phyloP scores from a whole-genome alignment of 2,329 filamentous ascomycete genomes.

The Ceratocystis diversiconidia region DNA sequence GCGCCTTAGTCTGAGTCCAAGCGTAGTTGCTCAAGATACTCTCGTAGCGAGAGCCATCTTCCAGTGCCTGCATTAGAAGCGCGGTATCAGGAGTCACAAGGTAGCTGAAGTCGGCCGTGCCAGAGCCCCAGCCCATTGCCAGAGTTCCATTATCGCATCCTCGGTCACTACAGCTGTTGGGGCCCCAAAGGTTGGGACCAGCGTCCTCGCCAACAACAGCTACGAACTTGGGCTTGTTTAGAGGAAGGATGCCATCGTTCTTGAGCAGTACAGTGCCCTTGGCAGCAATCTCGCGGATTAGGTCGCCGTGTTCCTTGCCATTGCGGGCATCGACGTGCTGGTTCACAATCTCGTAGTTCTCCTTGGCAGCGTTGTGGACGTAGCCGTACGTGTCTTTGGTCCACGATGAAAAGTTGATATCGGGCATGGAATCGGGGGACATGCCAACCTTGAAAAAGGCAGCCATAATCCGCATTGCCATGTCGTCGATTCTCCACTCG shows the following conservation, averaged over 20 bases:
- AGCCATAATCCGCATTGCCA: slow-evolving; percentile 71
- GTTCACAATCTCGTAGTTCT: slow-evolving; percentile 56
- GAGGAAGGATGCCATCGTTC: slow-evolving; percentile 61
- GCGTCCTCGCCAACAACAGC: slow-evolving; percentile 75
- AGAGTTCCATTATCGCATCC: slow-evolving; percentile 46
- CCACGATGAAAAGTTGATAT: slow-evolving; percentile 83
- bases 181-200: slow-evolving; percentile 56
- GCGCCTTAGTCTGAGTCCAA: slow-evolving; percentile 43
- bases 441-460: slow-evolving; percentile 53
- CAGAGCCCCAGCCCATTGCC: slow-evolving; percentile 68
- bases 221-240: slow-evolving; percentile 63
- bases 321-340: slow-evolving; percentile 70
- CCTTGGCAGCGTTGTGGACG: slow-evolving; percentile 46
- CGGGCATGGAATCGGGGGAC: slow-evolving; percentile 32
- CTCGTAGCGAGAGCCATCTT: slow-evolving; percentile 46
- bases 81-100: slow-evolving; percentile 60
- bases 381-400: slow-evolving; percentile 60
- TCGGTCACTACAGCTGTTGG: slow-evolving; percentile 65
- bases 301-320: slow-evolving; percentile 48
- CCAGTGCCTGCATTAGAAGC: slow-evolving; percentile 46
- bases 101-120: slow-evolving; percentile 60
- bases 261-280: slow-evolving; percentile 82
- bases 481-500: slow-evolving; percentile 78
- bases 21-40: slow-evolving; percentile 53
- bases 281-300: slow-evolving; percentile 64